A percentile compares a stretch with the other conserved stretches of the same genome.
Evolutionary conservation across 441 rosid genomes (phyloP).

Genomic region (Biscutella auriculata): DNA sequence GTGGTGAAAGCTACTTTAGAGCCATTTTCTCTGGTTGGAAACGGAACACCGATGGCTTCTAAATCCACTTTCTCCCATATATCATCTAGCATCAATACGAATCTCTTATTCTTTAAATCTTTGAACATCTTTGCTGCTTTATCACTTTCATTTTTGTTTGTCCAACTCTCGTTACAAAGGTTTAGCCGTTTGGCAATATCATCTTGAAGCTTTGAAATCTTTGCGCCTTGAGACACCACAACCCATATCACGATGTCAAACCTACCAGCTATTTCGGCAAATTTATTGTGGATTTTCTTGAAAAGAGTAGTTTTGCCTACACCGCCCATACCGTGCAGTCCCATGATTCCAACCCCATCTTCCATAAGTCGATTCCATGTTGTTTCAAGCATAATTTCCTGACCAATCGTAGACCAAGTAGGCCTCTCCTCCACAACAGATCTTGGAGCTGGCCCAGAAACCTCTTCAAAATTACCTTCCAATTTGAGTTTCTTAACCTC

Average conservation of each 20-base stretch:
- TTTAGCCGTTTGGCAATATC: constrained; percentile 11
- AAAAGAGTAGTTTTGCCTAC: constrained; percentile 36
- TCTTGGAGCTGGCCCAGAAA: not conserved
- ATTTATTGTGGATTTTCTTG: not conserved
- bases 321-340: constrained; percentile 25
- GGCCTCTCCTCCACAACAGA: not conserved
- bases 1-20: constrained; percentile 21
- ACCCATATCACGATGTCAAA: not conserved
- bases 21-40: not conserved
- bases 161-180: not conserved
- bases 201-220: constrained; percentile 17
- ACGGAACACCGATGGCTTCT: constrained; percentile 5
- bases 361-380: constrained; percentile 17
- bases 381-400: not conserved
- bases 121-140: not conserved
- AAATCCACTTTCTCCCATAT: constrained; percentile 5
- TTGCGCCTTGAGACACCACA: too few species aligned
- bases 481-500: too few species aligned
- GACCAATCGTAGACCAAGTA: constrained; percentile 8
- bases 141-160: not conserved
- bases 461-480: too few species aligned
- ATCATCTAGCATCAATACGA: not conserved
- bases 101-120: not conserved
- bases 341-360: not conserved
- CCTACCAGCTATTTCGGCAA: not conserved